phyloP scores from a whole-genome alignment of 352 stramenopile genomes.

The Aphanomyces euteiches region DNA sequence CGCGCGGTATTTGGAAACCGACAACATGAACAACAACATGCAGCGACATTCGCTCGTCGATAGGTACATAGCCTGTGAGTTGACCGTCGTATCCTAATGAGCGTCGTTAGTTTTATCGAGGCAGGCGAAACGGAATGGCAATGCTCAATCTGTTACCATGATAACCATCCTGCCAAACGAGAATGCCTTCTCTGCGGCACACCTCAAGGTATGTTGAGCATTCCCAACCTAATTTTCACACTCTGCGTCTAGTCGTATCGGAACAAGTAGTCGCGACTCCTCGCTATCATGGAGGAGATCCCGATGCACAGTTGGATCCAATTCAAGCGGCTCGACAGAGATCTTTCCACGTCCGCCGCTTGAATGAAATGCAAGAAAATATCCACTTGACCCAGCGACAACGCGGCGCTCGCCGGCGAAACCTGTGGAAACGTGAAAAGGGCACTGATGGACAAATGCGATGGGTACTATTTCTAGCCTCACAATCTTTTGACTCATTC shows the following conservation, averaged over 20 bases:
- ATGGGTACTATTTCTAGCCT: slow-evolving; percentile 38
- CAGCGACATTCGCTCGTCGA: slow-evolving; percentile 78
- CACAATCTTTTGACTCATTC: neutral
- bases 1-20: slow-evolving; percentile 50
- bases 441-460: slow-evolving; percentile 68
- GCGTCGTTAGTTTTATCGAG: slow-evolving; percentile 50
- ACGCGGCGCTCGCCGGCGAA: slow-evolving; percentile 58
- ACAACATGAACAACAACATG: slow-evolving; percentile 86
- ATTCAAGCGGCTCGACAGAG: slow-evolving; percentile 56
- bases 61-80: slow-evolving; percentile 34
- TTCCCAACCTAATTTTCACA: neutral
- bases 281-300: slow-evolving; percentile 17
- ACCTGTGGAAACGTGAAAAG: slow-evolving; percentile 76
- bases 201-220: slow-evolving; percentile 44
- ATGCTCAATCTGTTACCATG: slow-evolving; percentile 78
- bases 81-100: neutral
- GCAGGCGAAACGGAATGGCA: slow-evolving; percentile 73
- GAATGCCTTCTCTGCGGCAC: slow-evolving; percentile 83
- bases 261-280: slow-evolving; percentile 47
- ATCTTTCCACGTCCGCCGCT: slow-evolving; percentile 70
- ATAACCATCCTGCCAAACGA: slow-evolving; percentile 75
- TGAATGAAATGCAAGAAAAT: slow-evolving; percentile 48
- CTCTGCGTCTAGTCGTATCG: slow-evolving; percentile 52
- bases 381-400: slow-evolving; percentile 80
- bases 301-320: slow-evolving; percentile 7